Conservation (phyloP, 2,329 filamentous ascomycete genomes). For the Paraphoma sp. region DNA sequence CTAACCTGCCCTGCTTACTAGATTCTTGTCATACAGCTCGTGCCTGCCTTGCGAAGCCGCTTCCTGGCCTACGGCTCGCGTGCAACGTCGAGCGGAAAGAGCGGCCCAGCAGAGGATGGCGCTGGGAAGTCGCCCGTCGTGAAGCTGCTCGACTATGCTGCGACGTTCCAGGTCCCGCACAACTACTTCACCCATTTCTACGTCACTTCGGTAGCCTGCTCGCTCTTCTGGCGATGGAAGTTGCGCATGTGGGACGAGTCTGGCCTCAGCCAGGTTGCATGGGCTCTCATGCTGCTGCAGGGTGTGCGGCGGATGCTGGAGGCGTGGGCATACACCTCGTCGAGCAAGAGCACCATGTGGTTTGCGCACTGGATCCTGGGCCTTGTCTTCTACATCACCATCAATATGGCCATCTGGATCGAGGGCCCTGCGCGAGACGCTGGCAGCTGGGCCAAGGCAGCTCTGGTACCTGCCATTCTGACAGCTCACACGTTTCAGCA, state of each 20-base stretch:
- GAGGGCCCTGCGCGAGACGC: constrained; percentile 64
- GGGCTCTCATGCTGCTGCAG: constrained; percentile 78
- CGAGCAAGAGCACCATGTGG: constrained; percentile 82
- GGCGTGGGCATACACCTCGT: constrained; percentile 69
- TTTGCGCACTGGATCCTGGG: constrained; percentile 83
- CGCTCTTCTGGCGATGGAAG: constrained; percentile 76
- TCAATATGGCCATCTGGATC: constrained; percentile 81
- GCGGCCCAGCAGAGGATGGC: constrained; percentile 3
- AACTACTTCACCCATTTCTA: constrained; percentile 93
- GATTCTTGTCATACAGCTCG: constrained; percentile 59
- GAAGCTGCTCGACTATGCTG: constrained; percentile 57
- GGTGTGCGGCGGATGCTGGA: constrained; percentile 79
- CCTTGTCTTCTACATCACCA: constrained; percentile 75
- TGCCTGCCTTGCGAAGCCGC: constrained; percentile 59
- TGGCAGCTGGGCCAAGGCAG: constrained; percentile 54
- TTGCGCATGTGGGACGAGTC: constrained; percentile 52
- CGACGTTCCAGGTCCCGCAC: constrained; percentile 75
- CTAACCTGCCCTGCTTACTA: constrained; percentile 44
- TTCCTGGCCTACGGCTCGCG: constrained; percentile 69
- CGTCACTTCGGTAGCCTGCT: constrained; percentile 70
- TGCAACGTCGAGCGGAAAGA: constrained; percentile 33
- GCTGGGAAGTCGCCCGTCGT: constrained; percentile 14
- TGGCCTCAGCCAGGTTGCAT: constrained; percentile 66
- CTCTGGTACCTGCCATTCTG: constrained; percentile 70
- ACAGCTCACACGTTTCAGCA: constrained; percentile 77